These are phyloP conservation scores for Gossypium gossypioides DNA, from an alignment of 441 rosid species.

Conservation along the genomic window DNA sequence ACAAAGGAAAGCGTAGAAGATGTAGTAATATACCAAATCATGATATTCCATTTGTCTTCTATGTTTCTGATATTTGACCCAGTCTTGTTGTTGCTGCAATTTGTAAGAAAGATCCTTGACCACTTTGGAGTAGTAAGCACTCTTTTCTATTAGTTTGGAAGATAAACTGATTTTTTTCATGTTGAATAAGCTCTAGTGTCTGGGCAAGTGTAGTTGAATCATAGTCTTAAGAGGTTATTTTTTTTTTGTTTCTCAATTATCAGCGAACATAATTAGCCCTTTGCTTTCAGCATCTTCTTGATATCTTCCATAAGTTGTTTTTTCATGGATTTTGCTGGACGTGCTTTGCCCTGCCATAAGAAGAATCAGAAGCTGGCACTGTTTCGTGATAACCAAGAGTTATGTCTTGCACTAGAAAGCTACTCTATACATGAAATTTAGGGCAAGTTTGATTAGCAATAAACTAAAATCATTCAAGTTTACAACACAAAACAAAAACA, in stretches of 20 bases:
- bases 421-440: constrained; percentile 9
- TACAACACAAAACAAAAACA: constrained; percentile 1
- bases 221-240: constrained; percentile 39
- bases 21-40: constrained; percentile 25
- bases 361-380: too few species aligned
- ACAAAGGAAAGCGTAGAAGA: not conserved
- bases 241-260: constrained; percentile 48
- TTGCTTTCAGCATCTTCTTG: constrained; percentile 39
- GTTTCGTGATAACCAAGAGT: too few species aligned
- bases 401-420: not conserved
- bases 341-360: too few species aligned
- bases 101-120: constrained; percentile 34
- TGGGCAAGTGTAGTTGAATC: constrained; percentile 46
- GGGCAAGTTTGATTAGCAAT: constrained; percentile 1
- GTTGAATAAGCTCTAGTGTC: constrained; percentile 54
- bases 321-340: constrained; percentile 39
- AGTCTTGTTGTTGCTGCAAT: constrained; percentile 57
- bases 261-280: constrained; percentile 44
- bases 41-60: constrained; percentile 22
- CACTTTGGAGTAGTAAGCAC: constrained; percentile 45
- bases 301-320: constrained; percentile 39
- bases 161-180: constrained; percentile 38
- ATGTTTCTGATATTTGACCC: constrained; percentile 28
- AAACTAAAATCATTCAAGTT: not conserved
- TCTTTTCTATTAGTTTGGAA: constrained; percentile 36